Evolutionary conservation across 768 basidiomycete species (phyloP).

Genomic region (Macrolepiota dolichaula): DNA sequence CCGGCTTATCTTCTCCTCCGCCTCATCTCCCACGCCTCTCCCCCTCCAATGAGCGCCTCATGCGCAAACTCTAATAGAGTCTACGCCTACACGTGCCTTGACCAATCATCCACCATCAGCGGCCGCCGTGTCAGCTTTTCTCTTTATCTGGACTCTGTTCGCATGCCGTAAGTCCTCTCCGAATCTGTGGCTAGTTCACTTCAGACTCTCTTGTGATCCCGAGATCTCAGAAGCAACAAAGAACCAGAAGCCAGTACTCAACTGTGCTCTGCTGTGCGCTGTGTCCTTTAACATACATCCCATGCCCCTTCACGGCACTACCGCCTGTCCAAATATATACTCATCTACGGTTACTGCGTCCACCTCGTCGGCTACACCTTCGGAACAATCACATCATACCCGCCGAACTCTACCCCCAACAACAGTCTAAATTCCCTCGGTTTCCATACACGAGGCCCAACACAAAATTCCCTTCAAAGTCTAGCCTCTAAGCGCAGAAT

Average conservation of each 20-base stretch:
- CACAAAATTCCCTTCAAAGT: not conserved
- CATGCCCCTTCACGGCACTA: not conserved
- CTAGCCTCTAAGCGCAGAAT: not conserved
- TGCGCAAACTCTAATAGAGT: not conserved
- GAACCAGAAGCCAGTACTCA: not conserved
- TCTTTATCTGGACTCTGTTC: not conserved
- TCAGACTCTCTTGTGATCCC: not conserved
- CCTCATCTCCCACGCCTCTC: slow-evolving; percentile 1
- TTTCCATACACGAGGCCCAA: not conserved
- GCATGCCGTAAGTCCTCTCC: not conserved
- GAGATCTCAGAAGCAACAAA: slow-evolving; percentile 7
- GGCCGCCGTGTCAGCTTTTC: not conserved
- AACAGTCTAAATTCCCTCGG: not conserved
- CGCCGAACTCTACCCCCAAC: not conserved
- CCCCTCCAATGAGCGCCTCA: not conserved
- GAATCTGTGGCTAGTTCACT: slow-evolving; percentile 1
- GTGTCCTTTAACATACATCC: too few relatives aligned
- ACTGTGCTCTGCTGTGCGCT: too few relatives aligned
- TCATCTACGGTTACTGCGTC: too few relatives aligned
- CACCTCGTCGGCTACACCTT: not conserved
- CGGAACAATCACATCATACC: not conserved
- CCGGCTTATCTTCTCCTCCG: slow-evolving; percentile 5
- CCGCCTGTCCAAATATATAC: not conserved
- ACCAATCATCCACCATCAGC: slow-evolving; percentile 11
- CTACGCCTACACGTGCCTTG: slow-evolving; percentile 2